Base-by-base conservation (phyloP, 1,284 basidiomycete species). In the Apiotrichum mycotoxinovorans region DNA sequence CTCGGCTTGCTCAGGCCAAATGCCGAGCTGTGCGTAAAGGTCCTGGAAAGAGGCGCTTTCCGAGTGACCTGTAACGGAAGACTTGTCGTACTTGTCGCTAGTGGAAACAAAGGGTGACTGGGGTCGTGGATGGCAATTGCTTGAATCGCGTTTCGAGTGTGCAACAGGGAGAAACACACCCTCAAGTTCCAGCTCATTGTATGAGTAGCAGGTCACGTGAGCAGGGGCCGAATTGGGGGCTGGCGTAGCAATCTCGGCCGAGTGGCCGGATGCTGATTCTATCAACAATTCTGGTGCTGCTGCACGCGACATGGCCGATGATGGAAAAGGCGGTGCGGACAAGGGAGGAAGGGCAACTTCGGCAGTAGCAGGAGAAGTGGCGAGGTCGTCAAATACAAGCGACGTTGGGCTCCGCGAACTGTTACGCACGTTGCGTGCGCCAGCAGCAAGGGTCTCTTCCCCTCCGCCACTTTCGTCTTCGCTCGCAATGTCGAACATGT, bases 21-120 rank as follows among this genome's bases (percentile, higher is more conserved):
- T 72, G 4, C 73, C 74, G 1, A 76, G 62, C 51, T 74, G 71
- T 52, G 69, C 65, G 56, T 74, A 76, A 26, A 76, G 58, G 49
- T 76, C 71, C 55, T 69, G 71, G 62, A 76, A 76, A 57, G 35
- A 45, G 10, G 41, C 40, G 37, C 51, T 45, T 26, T 50, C 41
- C 18, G 12, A 15, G 42, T 23, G 44, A 10, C 26, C 37, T n/a
- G n/a, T 17, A 37, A 37, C 35, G 17, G 35, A 37, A 4, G 35
- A 37, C 35, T 37, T 14, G 17, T 37, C 35, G 17, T n/a, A n/a
- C n/a, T n/a, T n/a, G n/a, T n/a, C n/a, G n/a, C n/a, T n/a, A 30
- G 12, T 30, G 17, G 27, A n/a, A 20, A 30, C 7, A n/a, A 26
- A 45, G 25, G 17, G 12, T 3, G 44, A 45, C 18, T 18, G 20